Base-by-base conservation (phyloP, 257 asterid species). In the Dorcoceras hygrometricum region DNA sequence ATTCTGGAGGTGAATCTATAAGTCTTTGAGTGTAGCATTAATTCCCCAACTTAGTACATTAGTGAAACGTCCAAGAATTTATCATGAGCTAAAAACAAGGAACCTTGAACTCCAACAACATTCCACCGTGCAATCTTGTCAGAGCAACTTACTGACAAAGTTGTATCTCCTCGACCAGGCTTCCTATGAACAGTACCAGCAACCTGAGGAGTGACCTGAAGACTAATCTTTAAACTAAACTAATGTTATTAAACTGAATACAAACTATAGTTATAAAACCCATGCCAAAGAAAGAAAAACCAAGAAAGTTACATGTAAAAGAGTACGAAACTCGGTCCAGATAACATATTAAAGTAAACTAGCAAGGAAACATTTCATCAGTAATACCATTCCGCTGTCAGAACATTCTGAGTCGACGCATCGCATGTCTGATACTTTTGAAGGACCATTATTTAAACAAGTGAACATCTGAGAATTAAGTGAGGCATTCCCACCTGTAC, bases 71-170 rank as follows among this genome's bases (percentile, higher is more conserved):
- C 55, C 11, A 53, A 69, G 28, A 63, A 72, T 19, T 62, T 29
- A 63, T 78, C 46, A 64, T 53, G 63, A 77, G 14, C 59, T 50
- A 59, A 67, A 70, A 46, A 31, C 36, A 68, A 46, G 64, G 66
- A 71, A 90, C 99, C 99, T 90, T 93, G 99, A 79, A 93, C 87
- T 73, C 99, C 99, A 57, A 88, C 89, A 71, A 86, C 88, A 69
- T 87, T 90, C 99, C 99, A 88, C 4, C 95, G 94, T 54, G 95
- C 95, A 80, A 93, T 90, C 88, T 93, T 93, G 74, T 93, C 97
- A 75, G 96, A 88, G 85, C 97, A 93, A 89, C 99, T 90, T 32
- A 90, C 95, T 3, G 99, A 90, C 82, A 88, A 80, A 54, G 99
- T 90, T 34, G 95, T 80, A 75, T 93, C 95, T 59, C 99, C 99